phyloP scores from a whole-genome alignment of 2,329 filamentous ascomycete genomes.

The Calonectria ilicicola region DNA sequence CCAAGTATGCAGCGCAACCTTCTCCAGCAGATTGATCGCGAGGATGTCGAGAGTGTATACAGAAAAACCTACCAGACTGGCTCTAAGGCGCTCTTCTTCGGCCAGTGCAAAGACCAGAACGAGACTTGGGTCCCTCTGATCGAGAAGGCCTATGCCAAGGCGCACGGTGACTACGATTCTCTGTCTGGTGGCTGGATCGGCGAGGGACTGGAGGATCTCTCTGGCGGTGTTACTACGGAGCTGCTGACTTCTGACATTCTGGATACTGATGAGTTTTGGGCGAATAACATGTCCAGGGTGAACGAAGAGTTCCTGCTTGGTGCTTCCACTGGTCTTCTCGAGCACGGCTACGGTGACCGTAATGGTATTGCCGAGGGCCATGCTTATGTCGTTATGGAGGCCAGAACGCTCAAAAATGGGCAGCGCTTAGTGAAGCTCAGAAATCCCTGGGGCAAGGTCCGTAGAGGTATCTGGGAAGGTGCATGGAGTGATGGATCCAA shows the following conservation, averaged over 20 bases:
- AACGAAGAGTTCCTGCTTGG: constrained; percentile 85
- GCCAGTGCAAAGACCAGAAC: constrained; percentile 79
- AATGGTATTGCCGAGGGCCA: constrained; percentile 70
- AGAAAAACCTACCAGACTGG: constrained; percentile 79
- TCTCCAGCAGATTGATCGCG: constrained; percentile 80
- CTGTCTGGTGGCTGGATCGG: constrained; percentile 79
- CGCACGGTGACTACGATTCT: constrained; percentile 81
- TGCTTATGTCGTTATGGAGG: constrained; percentile 72
- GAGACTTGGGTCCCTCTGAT: constrained; percentile 86
- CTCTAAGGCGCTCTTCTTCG: constrained; percentile 83
- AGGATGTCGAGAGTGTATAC: constrained; percentile 78
- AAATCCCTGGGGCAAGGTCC: constrained; percentile 71
- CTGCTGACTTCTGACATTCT: constrained; percentile 78
- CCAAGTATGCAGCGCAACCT: constrained; percentile 80
- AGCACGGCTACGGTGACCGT: constrained; percentile 70
- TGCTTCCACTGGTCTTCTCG: constrained; percentile 74
- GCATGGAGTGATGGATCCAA: constrained; percentile 71
- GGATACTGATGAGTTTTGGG: constrained; percentile 86
- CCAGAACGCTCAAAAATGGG: constrained; percentile 63
- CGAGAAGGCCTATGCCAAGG: constrained; percentile 88
- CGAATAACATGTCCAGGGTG: constrained; percentile 81
- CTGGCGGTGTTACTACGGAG: constrained; percentile 77
- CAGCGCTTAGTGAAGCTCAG: constrained; percentile 68
- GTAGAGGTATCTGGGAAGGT: constrained; percentile 71
- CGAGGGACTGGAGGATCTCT: constrained; percentile 69